These are phyloP conservation scores for Paracoccidioides lutzii DNA, from an alignment of 2,329 filamentous ascomycete species.

Conservation along the genomic window DNA sequence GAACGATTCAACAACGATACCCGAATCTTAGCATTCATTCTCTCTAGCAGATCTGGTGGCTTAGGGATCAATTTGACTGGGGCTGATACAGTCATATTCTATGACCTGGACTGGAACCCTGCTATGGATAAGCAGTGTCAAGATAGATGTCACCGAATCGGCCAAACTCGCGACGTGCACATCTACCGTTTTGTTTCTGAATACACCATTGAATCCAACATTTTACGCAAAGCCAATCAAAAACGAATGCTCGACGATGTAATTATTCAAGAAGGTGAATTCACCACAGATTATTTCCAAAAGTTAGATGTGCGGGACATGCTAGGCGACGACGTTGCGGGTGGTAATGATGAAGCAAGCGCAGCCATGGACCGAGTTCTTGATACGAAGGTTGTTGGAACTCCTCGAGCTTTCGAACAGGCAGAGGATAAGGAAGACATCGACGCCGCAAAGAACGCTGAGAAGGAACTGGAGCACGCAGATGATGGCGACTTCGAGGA, in stretches of 20 bases:
- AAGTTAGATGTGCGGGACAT: slow-evolving; percentile 59
- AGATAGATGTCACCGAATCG: slow-evolving; percentile 91
- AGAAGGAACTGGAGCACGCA: slow-evolving; percentile 72
- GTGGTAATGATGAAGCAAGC: slow-evolving; percentile 58
- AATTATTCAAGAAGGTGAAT: slow-evolving; percentile 94
- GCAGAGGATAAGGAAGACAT: slow-evolving; percentile 91
- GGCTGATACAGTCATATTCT: slow-evolving; percentile 96
- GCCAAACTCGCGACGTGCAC: slow-evolving; percentile 92
- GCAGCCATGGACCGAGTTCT: slow-evolving; percentile 79
- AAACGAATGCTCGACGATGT: slow-evolving; percentile 97
- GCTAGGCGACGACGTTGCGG: slow-evolving; percentile 38
- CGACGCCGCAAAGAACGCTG: slow-evolving; percentile 70
- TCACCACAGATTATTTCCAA: slow-evolving; percentile 93
- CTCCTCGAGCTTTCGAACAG: slow-evolving; percentile 65
- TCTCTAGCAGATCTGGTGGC: slow-evolving; percentile 87
- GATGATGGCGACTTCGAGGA: slow-evolving; percentile 79
- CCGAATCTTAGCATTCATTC: slow-evolving; percentile 85
- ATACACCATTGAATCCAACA: slow-evolving; percentile 95
- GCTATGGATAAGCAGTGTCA: slow-evolving; percentile 99
- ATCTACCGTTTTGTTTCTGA: slow-evolving; percentile 92
- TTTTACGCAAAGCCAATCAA: slow-evolving; percentile 88
- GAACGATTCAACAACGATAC: slow-evolving; percentile 94
- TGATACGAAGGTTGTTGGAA: slow-evolving; percentile 51
- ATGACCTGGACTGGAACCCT: slow-evolving; percentile 98
- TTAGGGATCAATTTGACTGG: slow-evolving; percentile 94